These are phyloP conservation scores for Botrytis aclada DNA, from an alignment of 2,329 filamentous ascomycete genomes.

Conservation along the genomic window DNA sequence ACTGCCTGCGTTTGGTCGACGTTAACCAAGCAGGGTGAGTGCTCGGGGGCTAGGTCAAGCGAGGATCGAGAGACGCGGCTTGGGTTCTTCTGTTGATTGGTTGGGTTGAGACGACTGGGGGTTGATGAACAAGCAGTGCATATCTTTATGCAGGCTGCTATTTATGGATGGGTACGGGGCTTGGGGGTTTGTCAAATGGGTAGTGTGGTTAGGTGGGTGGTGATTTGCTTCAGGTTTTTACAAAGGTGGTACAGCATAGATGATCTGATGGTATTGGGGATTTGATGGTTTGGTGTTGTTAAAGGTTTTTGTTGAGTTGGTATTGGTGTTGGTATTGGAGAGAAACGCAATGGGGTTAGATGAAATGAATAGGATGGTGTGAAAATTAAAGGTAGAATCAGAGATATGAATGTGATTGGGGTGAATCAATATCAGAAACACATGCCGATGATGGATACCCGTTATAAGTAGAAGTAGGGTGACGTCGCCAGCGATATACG, in stretches of 20 bases:
- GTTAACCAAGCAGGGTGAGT: not conserved
- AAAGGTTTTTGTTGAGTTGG: not conserved
- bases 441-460: not conserved
- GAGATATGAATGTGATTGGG: not conserved
- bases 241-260: not conserved
- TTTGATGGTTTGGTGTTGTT: not conserved
- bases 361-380: not conserved
- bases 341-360: not conserved
- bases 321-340: not conserved
- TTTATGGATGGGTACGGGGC: not conserved
- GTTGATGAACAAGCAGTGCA: not conserved
- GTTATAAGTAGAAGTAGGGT: not conserved
- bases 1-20: not conserved
- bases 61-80: not conserved
- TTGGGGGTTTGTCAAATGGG: not conserved
- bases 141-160: conserved; percentile 5
- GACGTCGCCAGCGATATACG: not conserved
- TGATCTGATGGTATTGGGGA: not conserved
- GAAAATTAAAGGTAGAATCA: not conserved
- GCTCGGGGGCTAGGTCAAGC: not conserved
- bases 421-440: not conserved
- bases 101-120: not conserved
- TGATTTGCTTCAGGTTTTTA: not conserved
- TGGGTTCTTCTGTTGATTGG: not conserved
- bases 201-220: not conserved